Conservation (phyloP, 202 grass and related monocot genomes). For the Digitaria exilis region DNA sequence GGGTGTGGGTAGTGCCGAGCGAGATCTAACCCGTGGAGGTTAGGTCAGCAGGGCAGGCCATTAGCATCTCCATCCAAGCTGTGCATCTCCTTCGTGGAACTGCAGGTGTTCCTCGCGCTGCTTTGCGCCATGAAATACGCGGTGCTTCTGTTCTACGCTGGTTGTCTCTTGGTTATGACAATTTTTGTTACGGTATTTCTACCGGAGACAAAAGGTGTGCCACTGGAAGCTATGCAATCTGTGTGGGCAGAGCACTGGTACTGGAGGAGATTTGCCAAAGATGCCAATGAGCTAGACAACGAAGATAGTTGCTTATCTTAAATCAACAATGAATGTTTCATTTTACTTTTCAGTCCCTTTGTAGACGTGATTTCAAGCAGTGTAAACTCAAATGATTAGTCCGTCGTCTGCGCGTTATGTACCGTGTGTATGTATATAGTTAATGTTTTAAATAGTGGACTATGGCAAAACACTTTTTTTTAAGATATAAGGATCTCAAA, state of each 20-base stretch:
- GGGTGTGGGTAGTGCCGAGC: constrained; percentile 73
- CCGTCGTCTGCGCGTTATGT: too few species aligned
- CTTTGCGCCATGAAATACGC: constrained; percentile 25
- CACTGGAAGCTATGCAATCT: not conserved
- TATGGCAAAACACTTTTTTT: too few species aligned
- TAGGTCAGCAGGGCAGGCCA: constrained; percentile 72
- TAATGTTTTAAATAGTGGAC: too few species aligned
- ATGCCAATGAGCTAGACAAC: not conserved
- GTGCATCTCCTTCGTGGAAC: constrained; percentile 59
- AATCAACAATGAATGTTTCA: not conserved
- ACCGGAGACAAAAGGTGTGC: not conserved
- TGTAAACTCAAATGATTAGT: too few species aligned
- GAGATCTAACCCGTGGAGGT: constrained; percentile 90
- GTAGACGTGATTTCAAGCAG: too few species aligned
- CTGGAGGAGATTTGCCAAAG: not conserved
- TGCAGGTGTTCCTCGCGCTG: constrained; percentile 66
- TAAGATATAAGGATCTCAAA: too few species aligned
- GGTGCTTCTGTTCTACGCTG: not conserved
- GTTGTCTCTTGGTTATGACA: constrained; percentile 2
- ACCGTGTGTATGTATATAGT: too few species aligned
- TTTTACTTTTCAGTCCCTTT: too few species aligned
- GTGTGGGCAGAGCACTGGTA: not conserved
- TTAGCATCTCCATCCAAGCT: constrained; percentile 67
- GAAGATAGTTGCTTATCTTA: not conserved
- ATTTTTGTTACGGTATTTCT: not conserved